Evolutionary conservation across 495 filamentous ascomycete species (phyloP).

Genomic region (Penicillium mononematosum): DNA sequence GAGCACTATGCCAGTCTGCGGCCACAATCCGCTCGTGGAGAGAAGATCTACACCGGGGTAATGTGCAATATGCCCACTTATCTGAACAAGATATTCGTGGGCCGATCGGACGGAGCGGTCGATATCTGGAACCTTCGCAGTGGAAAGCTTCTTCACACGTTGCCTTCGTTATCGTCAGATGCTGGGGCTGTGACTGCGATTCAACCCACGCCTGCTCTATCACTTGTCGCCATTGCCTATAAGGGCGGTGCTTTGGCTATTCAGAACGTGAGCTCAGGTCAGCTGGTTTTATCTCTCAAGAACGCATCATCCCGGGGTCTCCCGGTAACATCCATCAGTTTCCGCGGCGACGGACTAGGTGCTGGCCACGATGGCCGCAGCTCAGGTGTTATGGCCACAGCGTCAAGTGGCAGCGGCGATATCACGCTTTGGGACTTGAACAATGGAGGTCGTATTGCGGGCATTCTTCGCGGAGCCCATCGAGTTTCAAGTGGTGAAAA

Average conservation of each 20-base stretch:
- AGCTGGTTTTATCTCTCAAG: conserved; percentile 63
- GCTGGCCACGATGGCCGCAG: conserved; percentile 82
- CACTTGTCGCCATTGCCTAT: conserved; percentile 85
- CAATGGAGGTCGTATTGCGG: conserved; percentile 75
- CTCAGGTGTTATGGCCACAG: conserved; percentile 84
- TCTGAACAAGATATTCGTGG: conserved; percentile 92
- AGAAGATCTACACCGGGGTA: conserved; percentile 64
- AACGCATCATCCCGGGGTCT: conserved; percentile 51
- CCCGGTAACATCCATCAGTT: conserved; percentile 76
- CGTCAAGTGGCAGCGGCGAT: conserved; percentile 69
- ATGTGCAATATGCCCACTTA: conserved; percentile 87
- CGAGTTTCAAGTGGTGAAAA: conserved; percentile 61
- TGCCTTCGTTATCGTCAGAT: conserved; percentile 64
- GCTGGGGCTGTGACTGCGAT: conserved; percentile 78
- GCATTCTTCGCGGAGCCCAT: conserved; percentile 81
- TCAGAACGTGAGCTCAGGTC: conserved; percentile 76
- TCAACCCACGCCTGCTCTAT: conserved; percentile 76
- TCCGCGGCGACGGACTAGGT: conserved; percentile 86
- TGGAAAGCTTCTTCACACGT: conserved; percentile 81
- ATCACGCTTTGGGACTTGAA: conserved; percentile 96
- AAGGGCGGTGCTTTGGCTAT: conserved; percentile 73
- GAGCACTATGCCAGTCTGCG: conserved; percentile 87
- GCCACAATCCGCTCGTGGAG: conserved; percentile 44
- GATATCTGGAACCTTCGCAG: conserved; percentile 97
- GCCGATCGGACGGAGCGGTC: conserved; percentile 79